phyloP scores from a whole-genome alignment of 371 early-diverging fungal genomes.

The Syncephalastrum contaminatum region DNA sequence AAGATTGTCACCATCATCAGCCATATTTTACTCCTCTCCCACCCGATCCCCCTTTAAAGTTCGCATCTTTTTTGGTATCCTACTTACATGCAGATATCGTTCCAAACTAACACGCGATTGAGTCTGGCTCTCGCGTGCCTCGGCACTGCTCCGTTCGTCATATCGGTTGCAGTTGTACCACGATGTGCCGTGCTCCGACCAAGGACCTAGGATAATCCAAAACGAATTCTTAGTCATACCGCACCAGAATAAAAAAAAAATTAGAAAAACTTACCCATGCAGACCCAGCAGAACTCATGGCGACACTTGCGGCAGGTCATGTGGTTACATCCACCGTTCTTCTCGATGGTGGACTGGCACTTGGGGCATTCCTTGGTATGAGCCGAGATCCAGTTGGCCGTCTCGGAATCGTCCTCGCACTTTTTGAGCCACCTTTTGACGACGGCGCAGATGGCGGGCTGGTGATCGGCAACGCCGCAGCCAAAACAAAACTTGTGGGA shows the following conservation, averaged over 20 bases:
- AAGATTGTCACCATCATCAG: too few species aligned
- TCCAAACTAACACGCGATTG: conserved; percentile 89
- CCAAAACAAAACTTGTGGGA: conserved; percentile 91
- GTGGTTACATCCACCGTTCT: conserved; percentile 96
- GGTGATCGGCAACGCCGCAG: conserved; percentile 88
- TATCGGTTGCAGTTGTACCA: conserved; percentile 93
- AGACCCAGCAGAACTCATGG: conserved; percentile 92
- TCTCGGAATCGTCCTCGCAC: conserved; percentile 97
- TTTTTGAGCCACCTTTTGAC: conserved; percentile 92
- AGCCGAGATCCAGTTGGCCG: conserved; percentile 95
- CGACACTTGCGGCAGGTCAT: conserved; percentile 90
- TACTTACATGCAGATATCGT: conserved; percentile 89
- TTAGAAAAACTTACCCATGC: conserved; percentile 45
- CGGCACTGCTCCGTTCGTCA: conserved; percentile 80
- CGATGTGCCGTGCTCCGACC: conserved; percentile 91
- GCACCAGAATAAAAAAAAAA: conserved; percentile 1
- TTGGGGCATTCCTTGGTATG: conserved; percentile 96
- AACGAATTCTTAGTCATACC: background rate
- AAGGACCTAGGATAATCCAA: conserved; percentile 71
- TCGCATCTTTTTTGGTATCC: background rate
- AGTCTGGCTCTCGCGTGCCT: conserved; percentile 81
- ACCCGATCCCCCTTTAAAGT: too few species aligned
- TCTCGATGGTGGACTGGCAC: conserved; percentile 94
- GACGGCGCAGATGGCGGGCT: conserved; percentile 87
- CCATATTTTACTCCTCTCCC: background rate